Evolutionary conservation across 2,329 filamentous ascomycete species (phyloP), one percentile per base, ranked within the genome.

Genomic region (Ceratocystis destructans): DNA sequence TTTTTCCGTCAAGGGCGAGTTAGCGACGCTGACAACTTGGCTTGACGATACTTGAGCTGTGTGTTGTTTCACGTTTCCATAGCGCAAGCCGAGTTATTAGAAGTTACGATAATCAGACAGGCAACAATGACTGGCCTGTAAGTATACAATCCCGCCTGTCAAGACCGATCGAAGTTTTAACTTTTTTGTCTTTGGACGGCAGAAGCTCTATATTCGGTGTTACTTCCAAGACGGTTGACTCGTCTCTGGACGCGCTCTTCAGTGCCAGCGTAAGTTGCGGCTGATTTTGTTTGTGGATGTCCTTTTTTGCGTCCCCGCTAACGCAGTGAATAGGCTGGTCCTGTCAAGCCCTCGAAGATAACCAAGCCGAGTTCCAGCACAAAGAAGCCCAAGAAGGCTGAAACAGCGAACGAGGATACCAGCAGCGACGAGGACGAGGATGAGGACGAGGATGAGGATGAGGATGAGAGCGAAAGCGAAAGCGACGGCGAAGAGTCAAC

Each of bases 201-300:
- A 66, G 66, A 28, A 22, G 62, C 50, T 67, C 64, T 5, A 55
- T 59, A 46, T 66, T 57, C 2, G 64, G 68, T 20, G 67, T 67
- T 25, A 67, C 68, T 20, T 75, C 77, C 66, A 82, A 82, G 74
- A 79, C 80, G 68, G 79, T 90, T 68, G 87, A 91, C 78, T 86
- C 87, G 73, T 77, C 80, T 66, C 78, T 91, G 70, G 80, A 86
- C 72, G 85, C 86, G 69, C 80, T 91, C 48, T 91, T 91, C 76
- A 81, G 86, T 67, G 79, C 81, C 67, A 90, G 88, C 79, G 87
- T 90, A 81, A 77, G 86, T 81, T 68, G 41, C 31, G 61, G 12
- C 15, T 28, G 6, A n/a, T 31, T 10, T 17, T 17, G 33, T 57
- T n/a, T 41, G 44, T 59, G 31, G 20, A 37, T 41, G 12, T 66